Evolutionary conservation across 495 filamentous ascomycete species (phyloP).

Genomic region (Aspergillus saccharolyticus): DNA sequence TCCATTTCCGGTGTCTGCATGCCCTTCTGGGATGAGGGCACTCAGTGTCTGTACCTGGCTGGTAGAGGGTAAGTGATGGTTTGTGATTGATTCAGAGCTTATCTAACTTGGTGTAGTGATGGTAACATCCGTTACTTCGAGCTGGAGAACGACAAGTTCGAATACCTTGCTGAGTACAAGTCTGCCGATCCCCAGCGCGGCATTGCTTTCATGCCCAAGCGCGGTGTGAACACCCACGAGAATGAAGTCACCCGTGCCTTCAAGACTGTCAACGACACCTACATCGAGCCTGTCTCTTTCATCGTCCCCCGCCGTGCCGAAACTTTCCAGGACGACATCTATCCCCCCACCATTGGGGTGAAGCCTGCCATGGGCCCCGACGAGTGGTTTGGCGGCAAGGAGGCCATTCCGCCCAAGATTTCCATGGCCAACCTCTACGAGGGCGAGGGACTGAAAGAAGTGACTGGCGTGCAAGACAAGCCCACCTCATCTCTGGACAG

Average conservation of each 20-base stretch:
- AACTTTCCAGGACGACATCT: constrained; percentile 96
- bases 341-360: constrained; percentile 70
- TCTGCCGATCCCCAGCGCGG: constrained; percentile 91
- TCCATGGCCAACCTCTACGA: constrained; percentile 90
- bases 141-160: constrained; percentile 95
- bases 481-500: constrained; percentile 42
- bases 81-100: not conserved
- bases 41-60: constrained; percentile 86
- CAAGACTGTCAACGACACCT: constrained; percentile 91
- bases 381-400: constrained; percentile 85
- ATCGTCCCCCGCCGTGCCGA: constrained; percentile 94
- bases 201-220: constrained; percentile 90
- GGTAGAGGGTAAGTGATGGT: constrained; percentile 76
- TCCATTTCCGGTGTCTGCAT: constrained; percentile 97
- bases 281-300: constrained; percentile 96
- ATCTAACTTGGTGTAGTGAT: constrained; percentile 53
- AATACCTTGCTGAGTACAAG: constrained; percentile 93
- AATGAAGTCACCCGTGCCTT: constrained; percentile 94
- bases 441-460: constrained; percentile 68
- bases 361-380: constrained; percentile 72
- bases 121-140: constrained; percentile 99
- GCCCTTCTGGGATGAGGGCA: constrained; percentile 99
- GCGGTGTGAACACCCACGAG: constrained; percentile 91
- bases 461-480: constrained; percentile 62
- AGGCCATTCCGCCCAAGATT: constrained; percentile 80